Conservation (phyloP, 495 filamentous ascomycete genomes). For the Neurospora sp. region DNA sequence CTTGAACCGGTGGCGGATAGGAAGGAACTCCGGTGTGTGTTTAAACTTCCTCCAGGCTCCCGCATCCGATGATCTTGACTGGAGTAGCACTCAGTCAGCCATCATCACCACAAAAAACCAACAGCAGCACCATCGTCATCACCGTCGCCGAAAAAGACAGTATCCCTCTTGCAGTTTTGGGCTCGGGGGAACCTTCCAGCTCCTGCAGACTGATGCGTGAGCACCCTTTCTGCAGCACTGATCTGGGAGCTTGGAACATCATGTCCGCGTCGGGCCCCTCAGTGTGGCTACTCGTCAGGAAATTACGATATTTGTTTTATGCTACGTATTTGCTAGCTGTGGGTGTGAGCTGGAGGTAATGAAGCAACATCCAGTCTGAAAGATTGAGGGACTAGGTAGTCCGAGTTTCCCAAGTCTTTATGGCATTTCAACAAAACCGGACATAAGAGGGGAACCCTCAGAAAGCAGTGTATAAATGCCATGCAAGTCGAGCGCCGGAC, state of each 20-base stretch:
- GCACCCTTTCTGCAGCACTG: not conserved
- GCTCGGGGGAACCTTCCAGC: not conserved
- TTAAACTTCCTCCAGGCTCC: not conserved
- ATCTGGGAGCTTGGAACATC: not conserved
- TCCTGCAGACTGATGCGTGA: not conserved
- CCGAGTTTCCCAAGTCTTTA: not conserved
- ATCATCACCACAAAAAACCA: not conserved
- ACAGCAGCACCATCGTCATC: not conserved
- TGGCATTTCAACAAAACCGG: not conserved
- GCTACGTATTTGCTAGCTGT: not conserved
- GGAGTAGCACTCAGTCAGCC: not conserved
- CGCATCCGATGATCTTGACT: not conserved
- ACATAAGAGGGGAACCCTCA: not conserved
- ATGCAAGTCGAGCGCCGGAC: not conserved
- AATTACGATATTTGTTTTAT: not conserved
- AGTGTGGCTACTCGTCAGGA: not conserved
- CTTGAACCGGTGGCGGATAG: not conserved
- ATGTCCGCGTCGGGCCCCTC: not conserved
- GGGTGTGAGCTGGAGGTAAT: not conserved
- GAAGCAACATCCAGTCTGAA: not conserved
- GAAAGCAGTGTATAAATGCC: not conserved
- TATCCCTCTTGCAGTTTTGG: not conserved
- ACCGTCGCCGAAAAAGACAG: not conserved
- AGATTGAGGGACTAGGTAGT: not conserved
- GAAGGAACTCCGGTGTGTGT: not conserved